These are phyloP conservation scores for Fraxinus dipetala DNA, from an alignment of 305 asterid species.

Conservation along the genomic window DNA sequence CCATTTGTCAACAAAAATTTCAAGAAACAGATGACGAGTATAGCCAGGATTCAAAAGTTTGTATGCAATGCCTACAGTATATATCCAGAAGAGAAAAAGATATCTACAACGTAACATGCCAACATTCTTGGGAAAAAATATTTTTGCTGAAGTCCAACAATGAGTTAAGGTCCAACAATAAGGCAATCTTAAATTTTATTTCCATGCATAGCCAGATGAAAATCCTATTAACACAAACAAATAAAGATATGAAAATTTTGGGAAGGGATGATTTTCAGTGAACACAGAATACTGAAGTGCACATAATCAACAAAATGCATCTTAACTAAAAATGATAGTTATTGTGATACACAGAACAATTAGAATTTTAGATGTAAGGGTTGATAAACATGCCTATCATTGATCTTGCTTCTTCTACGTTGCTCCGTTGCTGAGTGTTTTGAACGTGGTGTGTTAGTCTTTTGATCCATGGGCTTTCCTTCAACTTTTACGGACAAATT, in stretches of 20 bases:
- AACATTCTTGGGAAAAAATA: not conserved
- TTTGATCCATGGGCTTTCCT: slow-evolving; percentile 60
- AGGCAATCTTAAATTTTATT: not conserved
- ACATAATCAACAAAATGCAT: not conserved
- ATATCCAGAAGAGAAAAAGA: not conserved
- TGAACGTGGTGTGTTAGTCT: slow-evolving; percentile 91
- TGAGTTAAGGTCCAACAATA: not conserved
- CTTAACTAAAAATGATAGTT: not conserved
- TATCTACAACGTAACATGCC: slow-evolving; percentile 13
- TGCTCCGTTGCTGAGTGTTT: slow-evolving; percentile 99
- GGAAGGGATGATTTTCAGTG: not conserved
- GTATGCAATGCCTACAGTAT: not conserved
- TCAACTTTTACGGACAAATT: slow-evolving; percentile 61
- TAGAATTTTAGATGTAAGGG: not conserved
- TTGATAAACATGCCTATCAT: slow-evolving; percentile 71
- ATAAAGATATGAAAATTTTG: not conserved
- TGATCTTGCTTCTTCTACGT: slow-evolving; percentile 97
- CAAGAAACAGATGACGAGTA: not conserved
- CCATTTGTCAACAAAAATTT: not conserved
- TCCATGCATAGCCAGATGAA: not conserved
- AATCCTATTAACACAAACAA: not conserved
- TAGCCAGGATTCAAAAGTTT: not conserved
- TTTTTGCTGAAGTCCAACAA: not conserved
- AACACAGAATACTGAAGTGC: slow-evolving; percentile 5
- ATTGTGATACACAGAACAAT: slow-evolving; percentile 5